Evolutionary conservation across 345 rosid genomes (phyloP).

Genomic region (Lagerstroemia speciosa): DNA sequence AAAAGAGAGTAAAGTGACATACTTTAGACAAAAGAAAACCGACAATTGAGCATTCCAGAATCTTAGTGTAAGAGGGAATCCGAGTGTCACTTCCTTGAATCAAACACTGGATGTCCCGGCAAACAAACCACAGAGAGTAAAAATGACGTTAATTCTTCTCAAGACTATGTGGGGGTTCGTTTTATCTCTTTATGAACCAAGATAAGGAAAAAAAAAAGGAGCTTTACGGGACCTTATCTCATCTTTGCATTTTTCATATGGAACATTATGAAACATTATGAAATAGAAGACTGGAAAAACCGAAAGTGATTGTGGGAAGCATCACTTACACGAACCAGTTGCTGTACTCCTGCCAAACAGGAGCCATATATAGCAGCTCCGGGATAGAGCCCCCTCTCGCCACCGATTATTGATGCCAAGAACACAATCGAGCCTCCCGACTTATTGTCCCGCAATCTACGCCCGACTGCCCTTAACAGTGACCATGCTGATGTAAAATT

Average conservation of each 20-base stretch:
- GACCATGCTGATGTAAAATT: constrained; percentile 80
- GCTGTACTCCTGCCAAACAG: constrained; percentile 65
- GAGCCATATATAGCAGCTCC: constrained; percentile 83
- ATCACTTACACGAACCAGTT: constrained; percentile 58
- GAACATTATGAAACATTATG: background rate
- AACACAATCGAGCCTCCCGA: constrained; percentile 73
- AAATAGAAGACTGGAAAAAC: background rate
- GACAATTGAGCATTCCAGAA: background rate
- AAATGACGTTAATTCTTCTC: background rate
- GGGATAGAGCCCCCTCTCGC: constrained; percentile 71
- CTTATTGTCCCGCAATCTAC: constrained; percentile 46
- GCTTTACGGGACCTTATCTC: background rate
- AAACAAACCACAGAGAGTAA: background rate
- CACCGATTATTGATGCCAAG: constrained; percentile 54
- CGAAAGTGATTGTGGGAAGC: background rate
- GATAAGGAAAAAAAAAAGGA: background rate
- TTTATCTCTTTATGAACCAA: background rate
- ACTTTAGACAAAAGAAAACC: background rate
- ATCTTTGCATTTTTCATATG: background rate
- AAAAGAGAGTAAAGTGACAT: background rate
- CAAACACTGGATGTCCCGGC: background rate
- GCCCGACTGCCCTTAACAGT: constrained; percentile 64
- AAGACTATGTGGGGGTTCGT: background rate
- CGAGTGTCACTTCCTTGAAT: background rate
- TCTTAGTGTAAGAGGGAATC: background rate